Percentiles rank a stretch among this genome's conserved stretches.
These are phyloP conservation scores for barrel medic (Medicago truncatula) DNA, from an alignment of 306 rosid genomes.

Conservation along the genomic window MtrunA17r5.0-ANR NC_053043.1:45267501-45268000, in stretches of 20 bases:
- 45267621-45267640: too few relatives aligned
- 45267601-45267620: too few relatives aligned
- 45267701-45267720: not conserved
- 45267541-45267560: too few relatives aligned
- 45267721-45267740: constrained; percentile 10
- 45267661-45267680: too few relatives aligned
- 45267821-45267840: not conserved
- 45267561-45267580: too few relatives aligned
- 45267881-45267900: not conserved
- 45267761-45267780: not conserved
- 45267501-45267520: not conserved
- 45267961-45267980: too few relatives aligned
- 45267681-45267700: not conserved
- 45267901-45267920: too few relatives aligned
- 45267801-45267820: constrained; percentile 43
- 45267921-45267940: too few relatives aligned
- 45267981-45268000: too few relatives aligned
- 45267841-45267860: not conserved
- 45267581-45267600: too few relatives aligned
- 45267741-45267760: not conserved
- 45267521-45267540: not conserved
- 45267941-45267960: too few relatives aligned
- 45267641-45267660: too few relatives aligned
- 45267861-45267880: not conserved
- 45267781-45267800: not conserved